Percentiles rank a stretch among this genome's conserved stretches.
Conservation (phyloP, 352 stramenopile genomes). For the Globisporangium alternatum region DNA sequence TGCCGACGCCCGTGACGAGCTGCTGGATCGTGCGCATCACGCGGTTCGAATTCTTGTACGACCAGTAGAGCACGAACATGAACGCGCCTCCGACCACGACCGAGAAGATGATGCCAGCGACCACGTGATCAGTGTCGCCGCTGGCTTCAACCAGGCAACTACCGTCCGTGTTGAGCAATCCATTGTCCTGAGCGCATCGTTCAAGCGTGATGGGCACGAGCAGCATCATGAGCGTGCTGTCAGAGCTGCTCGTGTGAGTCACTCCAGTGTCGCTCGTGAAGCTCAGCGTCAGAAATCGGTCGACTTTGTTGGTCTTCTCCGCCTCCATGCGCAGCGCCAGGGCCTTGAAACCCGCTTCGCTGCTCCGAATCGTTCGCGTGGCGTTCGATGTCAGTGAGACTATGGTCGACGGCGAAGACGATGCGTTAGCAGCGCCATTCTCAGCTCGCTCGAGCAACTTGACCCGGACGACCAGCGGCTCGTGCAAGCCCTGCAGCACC, state of each 20-base stretch:
- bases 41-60: conserved; percentile 22
- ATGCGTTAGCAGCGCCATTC: neutral
- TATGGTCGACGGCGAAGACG: neutral
- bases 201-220: conserved; percentile 4
- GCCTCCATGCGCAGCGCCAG: conserved; percentile 1
- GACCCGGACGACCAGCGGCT: neutral
- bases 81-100: conserved; percentile 11
- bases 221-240: neutral
- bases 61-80: conserved; percentile 21
- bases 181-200: conserved; percentile 14
- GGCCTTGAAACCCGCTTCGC: conserved; percentile 2
- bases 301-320: neutral
- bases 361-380: conserved; percentile 8
- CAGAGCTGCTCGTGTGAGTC: neutral
- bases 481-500: neutral
- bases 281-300: conserved; percentile 6
- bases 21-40: conserved; percentile 16
- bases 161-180: conserved; percentile 12
- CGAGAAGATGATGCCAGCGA: conserved; percentile 19
- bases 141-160: conserved; percentile 17
- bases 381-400: conserved; percentile 2
- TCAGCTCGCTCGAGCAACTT: conserved; percentile 3
- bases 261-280: conserved; percentile 3
- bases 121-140: conserved; percentile 5
- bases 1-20: conserved; percentile 18